Conservation (phyloP, 495 filamentous ascomycete genomes). For the Penicillium turbatum region DNA sequence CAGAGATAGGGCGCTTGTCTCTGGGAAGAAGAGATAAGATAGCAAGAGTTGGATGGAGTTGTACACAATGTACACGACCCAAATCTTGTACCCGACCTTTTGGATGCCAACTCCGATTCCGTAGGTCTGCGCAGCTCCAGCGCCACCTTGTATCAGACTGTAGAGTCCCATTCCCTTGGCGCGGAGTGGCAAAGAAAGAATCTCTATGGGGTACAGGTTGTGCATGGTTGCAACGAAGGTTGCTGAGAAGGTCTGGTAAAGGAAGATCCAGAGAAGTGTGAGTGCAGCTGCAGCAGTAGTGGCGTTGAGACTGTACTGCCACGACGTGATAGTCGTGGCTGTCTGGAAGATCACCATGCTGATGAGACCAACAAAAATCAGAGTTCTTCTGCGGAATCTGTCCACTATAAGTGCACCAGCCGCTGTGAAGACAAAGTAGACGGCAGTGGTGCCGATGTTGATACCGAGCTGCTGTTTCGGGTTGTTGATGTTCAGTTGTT, state of each 20-base stretch:
- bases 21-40: slow-evolving; percentile 42
- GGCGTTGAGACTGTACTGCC: slow-evolving; percentile 27
- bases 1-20: slow-evolving; percentile 34
- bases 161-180: slow-evolving; percentile 45
- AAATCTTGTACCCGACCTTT: slow-evolving; percentile 44
- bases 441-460: slow-evolving; percentile 34
- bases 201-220: slow-evolving; percentile 41
- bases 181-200: slow-evolving; percentile 35
- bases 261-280: slow-evolving; percentile 39
- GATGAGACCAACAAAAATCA: slow-evolving; percentile 35
- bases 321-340: slow-evolving; percentile 39
- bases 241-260: slow-evolving; percentile 40
- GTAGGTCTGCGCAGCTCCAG: slow-evolving; percentile 35
- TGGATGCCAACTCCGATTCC: slow-evolving; percentile 40
- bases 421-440: slow-evolving; percentile 40
- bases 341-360: slow-evolving; percentile 39
- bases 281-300: slow-evolving; percentile 27
- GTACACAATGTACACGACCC: slow-evolving; percentile 42
- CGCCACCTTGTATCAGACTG: slow-evolving; percentile 39
- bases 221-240: slow-evolving; percentile 42
- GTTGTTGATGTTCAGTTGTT: slow-evolving; percentile 31
- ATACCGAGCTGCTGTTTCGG: slow-evolving; percentile 34
- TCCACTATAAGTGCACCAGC: slow-evolving; percentile 37
- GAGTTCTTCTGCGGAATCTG: slow-evolving; percentile 32
- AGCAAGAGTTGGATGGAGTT: slow-evolving; percentile 38